phyloP scores from a whole-genome alignment of 208 protist genomes.

The Leishmania martiniquensis region DNA sequence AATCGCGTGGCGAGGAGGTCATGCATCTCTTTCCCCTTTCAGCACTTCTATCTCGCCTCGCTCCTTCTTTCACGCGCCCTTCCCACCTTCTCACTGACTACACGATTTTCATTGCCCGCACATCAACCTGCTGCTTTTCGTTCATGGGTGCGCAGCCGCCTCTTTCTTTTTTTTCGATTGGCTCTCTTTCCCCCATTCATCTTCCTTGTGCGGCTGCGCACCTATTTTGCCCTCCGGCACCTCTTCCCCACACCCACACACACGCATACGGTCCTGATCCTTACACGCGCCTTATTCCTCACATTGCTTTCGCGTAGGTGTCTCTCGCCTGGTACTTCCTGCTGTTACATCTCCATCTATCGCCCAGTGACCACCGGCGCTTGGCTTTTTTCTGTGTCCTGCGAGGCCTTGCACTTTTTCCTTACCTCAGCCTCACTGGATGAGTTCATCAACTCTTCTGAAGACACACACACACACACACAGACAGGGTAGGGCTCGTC shows the following conservation, averaged over 20 bases:
- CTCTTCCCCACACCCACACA: not conserved
- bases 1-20: not conserved
- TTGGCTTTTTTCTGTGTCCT: not conserved
- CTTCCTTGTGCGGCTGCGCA: not conserved
- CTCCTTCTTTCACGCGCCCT: not conserved
- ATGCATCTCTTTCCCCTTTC: not conserved
- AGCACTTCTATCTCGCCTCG: not conserved
- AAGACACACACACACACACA: not conserved
- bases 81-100: not conserved
- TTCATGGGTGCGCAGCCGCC: not conserved
- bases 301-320: not conserved
- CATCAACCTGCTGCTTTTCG: not conserved
- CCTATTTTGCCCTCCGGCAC: not conserved
- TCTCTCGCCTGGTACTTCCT: too few species aligned
- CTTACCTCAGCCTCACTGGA: not conserved
- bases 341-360: not conserved
- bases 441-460: slow-evolving; percentile 2
- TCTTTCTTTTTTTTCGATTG: not conserved
- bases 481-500: too few species aligned
- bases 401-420: not conserved
- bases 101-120: not conserved
- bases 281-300: not conserved
- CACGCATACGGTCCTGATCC: not conserved
- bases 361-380: not conserved
- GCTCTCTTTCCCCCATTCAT: not conserved